Evolutionary conservation across 1,139 yeast genomes (phyloP), one percentile per base, ranked within the genome.

Genomic region (Yamadazyma kanchanaburiensis): DNA sequence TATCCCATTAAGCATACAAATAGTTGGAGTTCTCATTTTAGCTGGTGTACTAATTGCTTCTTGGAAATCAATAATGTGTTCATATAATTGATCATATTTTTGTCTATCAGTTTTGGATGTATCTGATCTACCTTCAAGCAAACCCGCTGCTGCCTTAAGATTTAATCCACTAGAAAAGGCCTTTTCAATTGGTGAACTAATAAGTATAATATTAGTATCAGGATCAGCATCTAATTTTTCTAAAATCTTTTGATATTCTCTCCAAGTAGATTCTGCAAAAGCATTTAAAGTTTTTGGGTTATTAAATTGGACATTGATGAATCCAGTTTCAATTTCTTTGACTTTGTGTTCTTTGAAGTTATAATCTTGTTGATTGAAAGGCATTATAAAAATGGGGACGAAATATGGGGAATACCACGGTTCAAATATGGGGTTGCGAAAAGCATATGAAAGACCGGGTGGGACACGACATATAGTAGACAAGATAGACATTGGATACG

Each of bases 131-230:
- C 25, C 18, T 9, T 22, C 22, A 16, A 38, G 24, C 8, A 48
- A 40, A 3, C 23, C 37, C 20, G 51, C 33, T 3, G 72, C 69
- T 8, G 53, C 60, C 52, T 60, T 68, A 42, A 83, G 55, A 46
- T 84, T 82, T 39, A 84, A 63, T 0, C 94, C 94, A 8, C 87
- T 68, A 16, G 80, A 65, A 46, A 84, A 81, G 1, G 80, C 65
- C 26, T 54, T 58, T 13, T 83, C 83, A 1, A 53, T 60, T 0
- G 79, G 78, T 1, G 80, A 71, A 1, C 85, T 60, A 5, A 84
- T 66, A 30, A 68, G 46, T 25, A 82, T 74, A 15, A 69, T 74
- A 18, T 74, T 69, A 25, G 78, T 72, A 3, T 53, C 56, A 6
- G 66, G 60, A 12, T 70, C 71, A 3, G 42, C 35, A 33, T 74